A percentile compares a stretch with the other conserved stretches of the same genome.
Conservation (phyloP, 2,329 filamentous ascomycete species). For the Xylaria sp. region DNA sequence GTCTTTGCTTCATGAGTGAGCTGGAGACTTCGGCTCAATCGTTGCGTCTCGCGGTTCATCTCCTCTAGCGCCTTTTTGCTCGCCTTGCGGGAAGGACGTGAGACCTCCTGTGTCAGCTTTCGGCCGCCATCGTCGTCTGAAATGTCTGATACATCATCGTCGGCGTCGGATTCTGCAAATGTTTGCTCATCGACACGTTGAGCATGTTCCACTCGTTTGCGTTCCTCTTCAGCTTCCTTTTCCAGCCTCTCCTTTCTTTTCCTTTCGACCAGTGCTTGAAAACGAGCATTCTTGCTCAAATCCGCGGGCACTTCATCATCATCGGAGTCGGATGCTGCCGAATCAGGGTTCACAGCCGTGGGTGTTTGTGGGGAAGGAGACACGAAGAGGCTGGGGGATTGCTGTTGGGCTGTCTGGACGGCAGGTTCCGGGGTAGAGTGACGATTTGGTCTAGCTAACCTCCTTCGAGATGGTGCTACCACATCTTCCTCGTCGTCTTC, state of each 20-base stretch:
- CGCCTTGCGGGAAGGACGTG: constrained; percentile 80
- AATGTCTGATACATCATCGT: constrained; percentile 66
- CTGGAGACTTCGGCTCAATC: constrained; percentile 89
- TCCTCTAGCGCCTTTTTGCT: constrained; percentile 96
- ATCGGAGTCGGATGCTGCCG: constrained; percentile 51
- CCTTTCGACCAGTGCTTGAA: constrained; percentile 76
- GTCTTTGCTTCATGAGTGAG: constrained; percentile 89
- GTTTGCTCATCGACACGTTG: constrained; percentile 53
- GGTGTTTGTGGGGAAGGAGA: constrained; percentile 56
- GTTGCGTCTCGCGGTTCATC: constrained; percentile 94
- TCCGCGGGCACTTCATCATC: constrained; percentile 58
- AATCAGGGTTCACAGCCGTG: constrained; percentile 35
- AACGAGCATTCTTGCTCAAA: constrained; percentile 63
- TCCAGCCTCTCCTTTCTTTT: constrained; percentile 78
- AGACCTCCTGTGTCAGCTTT: constrained; percentile 72
- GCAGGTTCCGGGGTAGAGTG: constrained; percentile 43
- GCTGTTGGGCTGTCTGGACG: constrained; percentile 46
- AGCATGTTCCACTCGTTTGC: constrained; percentile 58
- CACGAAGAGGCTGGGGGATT: constrained; percentile 67
- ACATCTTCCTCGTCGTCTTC: constrained; percentile 46
- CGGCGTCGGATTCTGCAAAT: constrained; percentile 55
- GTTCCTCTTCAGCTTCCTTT: constrained; percentile 69
- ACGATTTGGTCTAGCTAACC: constrained; percentile 41
- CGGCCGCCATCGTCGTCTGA: constrained; percentile 71
- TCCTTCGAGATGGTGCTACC: constrained; percentile 40